Evolutionary conservation across 2,329 filamentous ascomycete genomes (phyloP).

Genomic region (Cladophialophora carrionii): DNA sequence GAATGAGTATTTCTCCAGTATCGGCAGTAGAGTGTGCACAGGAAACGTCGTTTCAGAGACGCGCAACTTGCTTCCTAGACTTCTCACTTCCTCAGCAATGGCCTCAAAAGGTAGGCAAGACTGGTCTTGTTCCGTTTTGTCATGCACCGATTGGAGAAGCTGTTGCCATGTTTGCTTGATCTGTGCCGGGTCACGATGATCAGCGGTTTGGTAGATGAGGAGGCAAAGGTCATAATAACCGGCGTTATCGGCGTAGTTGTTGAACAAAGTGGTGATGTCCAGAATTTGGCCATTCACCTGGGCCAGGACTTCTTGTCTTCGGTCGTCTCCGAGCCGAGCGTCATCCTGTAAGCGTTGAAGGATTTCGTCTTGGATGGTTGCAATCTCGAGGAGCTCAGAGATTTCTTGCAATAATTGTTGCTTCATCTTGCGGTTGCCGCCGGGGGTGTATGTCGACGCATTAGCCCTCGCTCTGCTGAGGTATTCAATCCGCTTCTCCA

Average conservation of each 20-base stretch:
- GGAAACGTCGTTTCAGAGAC: slow-evolving; percentile 62
- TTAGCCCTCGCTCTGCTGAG: slow-evolving; percentile 91
- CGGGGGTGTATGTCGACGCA: slow-evolving; percentile 78
- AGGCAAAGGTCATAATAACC: slow-evolving; percentile 93
- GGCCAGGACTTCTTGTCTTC: slow-evolving; percentile 65
- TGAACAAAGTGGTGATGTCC: slow-evolving; percentile 83
- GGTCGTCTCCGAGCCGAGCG: slow-evolving; percentile 65
- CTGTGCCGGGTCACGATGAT: slow-evolving; percentile 84
- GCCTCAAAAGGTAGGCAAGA: slow-evolving; percentile 54
- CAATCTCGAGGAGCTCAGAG: slow-evolving; percentile 83
- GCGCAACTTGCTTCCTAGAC: slow-evolving; percentile 59
- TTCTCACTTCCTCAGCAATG: slow-evolving; percentile 58
- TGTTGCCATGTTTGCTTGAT: slow-evolving; percentile 84
- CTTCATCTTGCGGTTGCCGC: slow-evolving; percentile 76
- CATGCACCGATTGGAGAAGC: slow-evolving; percentile 73
- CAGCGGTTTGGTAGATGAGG: slow-evolving; percentile 86
- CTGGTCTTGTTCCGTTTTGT: slow-evolving; percentile 52
- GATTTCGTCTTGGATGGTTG: slow-evolving; percentile 92
- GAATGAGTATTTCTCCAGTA: slow-evolving; percentile 59
- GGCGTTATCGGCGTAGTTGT: slow-evolving; percentile 85
- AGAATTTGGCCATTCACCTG: slow-evolving; percentile 78
- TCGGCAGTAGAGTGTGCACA: slow-evolving; percentile 56
- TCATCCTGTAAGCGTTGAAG: slow-evolving; percentile 77
- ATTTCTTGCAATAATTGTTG: slow-evolving; percentile 85
- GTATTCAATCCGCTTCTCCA: slow-evolving; percentile 85